phyloP scores from a whole-genome alignment of 2,329 filamentous ascomycete species.

The Remersonia thermophila region DNA sequence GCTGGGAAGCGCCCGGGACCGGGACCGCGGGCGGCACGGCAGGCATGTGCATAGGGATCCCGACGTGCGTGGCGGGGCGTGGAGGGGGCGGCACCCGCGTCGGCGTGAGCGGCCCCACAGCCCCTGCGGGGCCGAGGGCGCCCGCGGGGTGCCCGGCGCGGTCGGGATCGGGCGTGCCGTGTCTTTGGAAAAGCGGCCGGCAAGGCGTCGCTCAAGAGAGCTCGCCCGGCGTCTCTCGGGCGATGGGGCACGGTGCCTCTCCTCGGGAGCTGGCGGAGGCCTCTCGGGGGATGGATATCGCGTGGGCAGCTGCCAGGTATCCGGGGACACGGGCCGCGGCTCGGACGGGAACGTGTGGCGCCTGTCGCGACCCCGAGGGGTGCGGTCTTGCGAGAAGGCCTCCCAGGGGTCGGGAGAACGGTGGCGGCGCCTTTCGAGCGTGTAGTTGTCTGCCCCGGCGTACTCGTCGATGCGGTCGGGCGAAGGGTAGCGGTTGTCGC shows the following conservation, averaged over 20 bases:
- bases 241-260: slow-evolving; percentile 10
- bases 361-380: slow-evolving; percentile 11
- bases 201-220: slow-evolving; percentile 38
- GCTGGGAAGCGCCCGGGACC: slow-evolving; percentile 16
- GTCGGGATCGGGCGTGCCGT: slow-evolving; percentile 28
- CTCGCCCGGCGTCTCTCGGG: slow-evolving; percentile 20
- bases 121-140: slow-evolving; percentile 8
- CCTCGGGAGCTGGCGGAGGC: slow-evolving; percentile 1
- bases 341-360: slow-evolving; percentile 8
- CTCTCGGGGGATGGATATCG: slow-evolving; percentile 12
- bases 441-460: slow-evolving; percentile 5
- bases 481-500: slow-evolving; percentile 21
- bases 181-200: slow-evolving; percentile 33
- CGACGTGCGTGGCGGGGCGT: slow-evolving; percentile 14
- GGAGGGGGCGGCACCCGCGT: slow-evolving; percentile 8
- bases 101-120: slow-evolving; percentile 10
- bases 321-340: slow-evolving; percentile 11
- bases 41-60: slow-evolving; percentile 22
- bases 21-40: slow-evolving; percentile 22
- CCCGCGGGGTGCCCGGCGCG: slow-evolving; percentile 7
- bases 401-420: slow-evolving; percentile 11
- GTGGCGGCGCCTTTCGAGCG: slow-evolving; percentile 7
- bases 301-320: slow-evolving; percentile 11
- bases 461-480: slow-evolving; percentile 13
- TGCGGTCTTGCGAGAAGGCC: slow-evolving; percentile 4